Base-by-base conservation (phyloP, 2,329 filamentous ascomycete genomes). In the Xylaria sp. region DNA sequence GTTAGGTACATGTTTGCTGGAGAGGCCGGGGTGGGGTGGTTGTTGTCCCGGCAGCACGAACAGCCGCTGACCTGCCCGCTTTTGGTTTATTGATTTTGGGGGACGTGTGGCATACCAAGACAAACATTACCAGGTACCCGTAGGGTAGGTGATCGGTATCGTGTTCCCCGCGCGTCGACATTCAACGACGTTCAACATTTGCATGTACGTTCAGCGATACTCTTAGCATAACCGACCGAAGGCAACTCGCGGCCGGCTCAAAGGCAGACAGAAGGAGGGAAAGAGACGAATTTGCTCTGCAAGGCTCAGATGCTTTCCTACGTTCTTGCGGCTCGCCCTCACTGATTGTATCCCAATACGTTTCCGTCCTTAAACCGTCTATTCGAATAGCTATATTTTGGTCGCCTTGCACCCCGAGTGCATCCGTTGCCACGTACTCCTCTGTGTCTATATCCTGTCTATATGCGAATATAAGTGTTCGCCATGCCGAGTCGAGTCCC, bases 401-500 rank as follows among this genome's bases (percentile, higher is more conserved):
- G 16, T 20, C 40, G 20, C 24, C 40, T 22, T 22, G 20, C 24
- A n/a, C 19, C 9, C 6, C 24, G 48, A 17, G 39, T 34, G 37
- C 39, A 45, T 60, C 43, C 11, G n/a, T 34, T 34, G 29, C n/a
- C n/a, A n/a, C n/a, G n/a, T n/a, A n/a, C n/a, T n/a, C n/a, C n/a
- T n/a, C n/a, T n/a, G n/a, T n/a, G n/a, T n/a, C n/a, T n/a, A n/a
- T n/a, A n/a, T n/a, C n/a, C n/a, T n/a, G n/a, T 54, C 57, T 57
- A 60, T 52, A 62, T 40, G 44, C 24, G 34, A 48, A 41, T 42
- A 18, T 51, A 43, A 34, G 13, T 39, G 45, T 44, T 41, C 58
- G 62, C 29, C 18, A 85, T 85, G 82, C 81, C 82, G 38, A 68
- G 77, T 59, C 73, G 78, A 71, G 72, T 75, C 42, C 75, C 78